A percentile compares a stretch with the other conserved stretches of the same genome.
Evolutionary conservation across 2,329 filamentous ascomycete species (phyloP).

Genomic region (Albophoma yamanashiensis): DNA sequence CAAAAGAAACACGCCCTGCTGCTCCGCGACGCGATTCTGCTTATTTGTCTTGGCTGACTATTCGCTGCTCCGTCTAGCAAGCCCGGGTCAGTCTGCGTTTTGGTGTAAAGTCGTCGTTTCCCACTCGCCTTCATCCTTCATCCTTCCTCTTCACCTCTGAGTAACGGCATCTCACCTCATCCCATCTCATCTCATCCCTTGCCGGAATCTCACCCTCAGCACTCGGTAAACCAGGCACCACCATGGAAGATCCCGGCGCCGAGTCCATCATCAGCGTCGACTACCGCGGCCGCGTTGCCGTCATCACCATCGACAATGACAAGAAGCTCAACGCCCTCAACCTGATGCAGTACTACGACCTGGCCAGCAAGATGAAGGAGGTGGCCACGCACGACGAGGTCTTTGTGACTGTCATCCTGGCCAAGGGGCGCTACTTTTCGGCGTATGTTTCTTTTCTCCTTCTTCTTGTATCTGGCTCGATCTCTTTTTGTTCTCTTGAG

Average conservation of each 20-base stretch:
- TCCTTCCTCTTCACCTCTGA: neutral
- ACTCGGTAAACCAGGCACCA: conserved; percentile 1
- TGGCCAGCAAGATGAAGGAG: conserved; percentile 64
- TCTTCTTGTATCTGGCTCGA: no score
- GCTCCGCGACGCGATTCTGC: neutral
- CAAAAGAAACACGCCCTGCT: neutral
- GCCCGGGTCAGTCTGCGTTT: neutral
- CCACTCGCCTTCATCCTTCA: neutral
- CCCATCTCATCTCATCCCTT: neutral
- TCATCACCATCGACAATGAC: conserved; percentile 77
- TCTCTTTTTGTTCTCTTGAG: no score
- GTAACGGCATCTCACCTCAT: neutral
- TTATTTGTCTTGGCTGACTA: neutral
- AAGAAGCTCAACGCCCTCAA: conserved; percentile 81
- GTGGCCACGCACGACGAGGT: conserved; percentile 71
- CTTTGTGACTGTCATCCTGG: conserved; percentile 74
- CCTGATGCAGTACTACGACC: conserved; percentile 62
- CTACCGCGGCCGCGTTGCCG: conserved; percentile 38
- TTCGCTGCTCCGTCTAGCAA: neutral
- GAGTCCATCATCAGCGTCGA: conserved; percentile 24
- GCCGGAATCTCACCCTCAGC: neutral
- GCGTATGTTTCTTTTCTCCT: conserved; percentile 47
- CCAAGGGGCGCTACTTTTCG: conserved; percentile 76
- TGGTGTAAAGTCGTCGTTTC: no score
- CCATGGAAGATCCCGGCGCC: neutral